A percentile compares a stretch with the other conserved stretches of the same genome.
Conservation (phyloP, 2,329 filamentous ascomycete genomes). For the Colletotrichum liriopes region DNA sequence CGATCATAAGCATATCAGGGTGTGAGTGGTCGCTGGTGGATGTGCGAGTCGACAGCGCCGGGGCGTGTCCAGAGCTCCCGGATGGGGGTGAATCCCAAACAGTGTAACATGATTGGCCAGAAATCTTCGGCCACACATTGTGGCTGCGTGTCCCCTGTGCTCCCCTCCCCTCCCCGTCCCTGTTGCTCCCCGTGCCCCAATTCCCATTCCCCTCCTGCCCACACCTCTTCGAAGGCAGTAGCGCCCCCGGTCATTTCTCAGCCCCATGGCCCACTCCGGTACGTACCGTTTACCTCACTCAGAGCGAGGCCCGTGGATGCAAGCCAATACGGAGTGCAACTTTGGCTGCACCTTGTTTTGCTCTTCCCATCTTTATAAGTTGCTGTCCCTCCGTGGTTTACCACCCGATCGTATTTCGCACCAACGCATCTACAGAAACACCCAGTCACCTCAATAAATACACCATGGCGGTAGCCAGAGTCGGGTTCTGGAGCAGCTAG, state of each 20-base stretch:
- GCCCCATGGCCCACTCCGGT: conserved; percentile 11
- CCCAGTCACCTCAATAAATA: conserved; percentile 2
- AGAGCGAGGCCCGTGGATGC: conserved; percentile 2
- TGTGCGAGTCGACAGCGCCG: too few relatives aligned
- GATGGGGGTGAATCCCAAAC: background rate
- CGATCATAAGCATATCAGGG: too few relatives aligned
- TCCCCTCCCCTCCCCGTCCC: background rate
- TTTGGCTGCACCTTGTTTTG: conserved; percentile 11
- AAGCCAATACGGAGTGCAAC: conserved; percentile 35
- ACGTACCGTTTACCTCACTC: conserved; percentile 30
- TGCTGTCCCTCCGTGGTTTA: conserved; percentile 34
- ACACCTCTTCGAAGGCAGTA: conserved; percentile 22
- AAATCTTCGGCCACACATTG: too few relatives aligned
- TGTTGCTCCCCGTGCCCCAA: background rate
- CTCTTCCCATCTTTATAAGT: conserved; percentile 38
- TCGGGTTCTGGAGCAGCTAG: background rate
- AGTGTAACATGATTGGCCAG: background rate
- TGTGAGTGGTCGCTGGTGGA: too few relatives aligned
- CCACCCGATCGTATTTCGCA: conserved; percentile 13
- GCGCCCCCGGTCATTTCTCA: conserved; percentile 19
- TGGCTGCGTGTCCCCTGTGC: background rate
- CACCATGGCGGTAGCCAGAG: conserved; percentile 20
- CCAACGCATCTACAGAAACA: conserved; percentile 12
- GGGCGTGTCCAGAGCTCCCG: too few relatives aligned
- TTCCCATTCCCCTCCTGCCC: conserved; percentile 15